Base-by-base conservation (phyloP, 2,329 filamentous ascomycete species). In the Xylaria digitata region DNA sequence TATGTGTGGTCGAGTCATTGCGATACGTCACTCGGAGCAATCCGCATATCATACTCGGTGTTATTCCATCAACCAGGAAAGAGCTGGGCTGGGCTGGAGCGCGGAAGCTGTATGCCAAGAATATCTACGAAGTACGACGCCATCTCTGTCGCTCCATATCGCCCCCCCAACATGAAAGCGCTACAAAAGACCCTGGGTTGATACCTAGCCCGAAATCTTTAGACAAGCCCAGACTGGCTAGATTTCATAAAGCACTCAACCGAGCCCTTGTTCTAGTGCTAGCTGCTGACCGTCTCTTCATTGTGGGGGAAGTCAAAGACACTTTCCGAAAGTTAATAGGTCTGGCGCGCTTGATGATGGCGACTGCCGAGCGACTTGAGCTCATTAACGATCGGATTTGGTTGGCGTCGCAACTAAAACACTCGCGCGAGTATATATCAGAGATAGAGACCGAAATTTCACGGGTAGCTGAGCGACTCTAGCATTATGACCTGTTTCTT, bases 1-100 rank as follows among this genome's bases (percentile, higher is more conserved):
- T 49, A 5, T 21, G 17, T 34, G 19, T 23, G 17, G 11, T n/a
- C 2, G 43, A 59, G 30, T 9, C 40, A 6, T 13, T 49, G 11
- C 19, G 42, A n/a, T 7, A 49, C 19, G 32, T 49, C 17, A 19
- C n/a, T 49, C 49, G 56, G 45, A 49, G n/a, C 13, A 37, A 37
- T 4, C 79, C 26, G 19, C 1, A 21, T 23, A 21, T 40, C 9
- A 8, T 37, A 30, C 3, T 7, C 6, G 19, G 34, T 6, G 21
- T 21, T 30, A n/a, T 13, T 19, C 8, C 7, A 53, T 40, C 32
- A 9, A 1, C 5, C 8, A 40, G 21, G 32, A 3, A 26, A 5
- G 23, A 50, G 6, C 11, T 30, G n/a, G 6, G 13, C 9, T 50
- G 48, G 48, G 5, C 5, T 17, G 15, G 46, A 3, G 46, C 6